Base-by-base conservation (phyloP, 2,329 filamentous ascomycete genomes). In the Diaporthe sp. region DNA sequence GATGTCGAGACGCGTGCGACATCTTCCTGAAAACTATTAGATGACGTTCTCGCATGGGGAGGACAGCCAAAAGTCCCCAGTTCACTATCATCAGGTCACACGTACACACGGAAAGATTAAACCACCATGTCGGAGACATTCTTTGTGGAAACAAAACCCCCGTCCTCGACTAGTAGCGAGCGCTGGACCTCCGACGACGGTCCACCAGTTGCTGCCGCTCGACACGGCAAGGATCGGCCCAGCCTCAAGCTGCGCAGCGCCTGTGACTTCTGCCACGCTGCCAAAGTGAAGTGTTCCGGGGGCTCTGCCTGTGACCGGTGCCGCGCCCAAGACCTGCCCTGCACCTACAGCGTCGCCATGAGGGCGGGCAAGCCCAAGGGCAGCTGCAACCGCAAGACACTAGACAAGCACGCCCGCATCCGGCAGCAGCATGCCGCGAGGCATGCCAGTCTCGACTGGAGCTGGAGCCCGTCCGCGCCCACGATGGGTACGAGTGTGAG, bases 161-260 rank as follows among this genome's bases (percentile, higher is more conserved):
- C n/a, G 60, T 47, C 60, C n/a, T 65, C 60, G 39, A 65, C 39
- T 65, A 65, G 60, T 65, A 65, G 60, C 39, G 42, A 47, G 39
- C 39, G 17, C 3, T 65, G 25, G n/a, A 31, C 25, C 42, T 3
- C 42, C 42, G 60, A 47, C 39, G 60, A 47, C 39, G 60, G 60
- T 31, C 60, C 60, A 65, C 60, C 60, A 17, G 25, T 34, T 2
- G 3, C 39, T 2, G 3, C 39, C 31, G 60, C 60, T 65, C 39
- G 60, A 34, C 37, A 47, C 3, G 60, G 60, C 60, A 65, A 65
- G 25, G 60, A 65, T 65, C 60, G 60, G 25, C 60, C 25, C 8
- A 17, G 25, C 60, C 13, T 65, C 60, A 65, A 28, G 17, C 60
- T 65, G 31, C 60, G 60, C 25, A 65, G 60, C 25, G 60, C 60